These are phyloP conservation scores for Pyricularia grisea DNA, from an alignment of 2,329 filamentous ascomycete genomes.

Conservation along the genomic window DNA sequence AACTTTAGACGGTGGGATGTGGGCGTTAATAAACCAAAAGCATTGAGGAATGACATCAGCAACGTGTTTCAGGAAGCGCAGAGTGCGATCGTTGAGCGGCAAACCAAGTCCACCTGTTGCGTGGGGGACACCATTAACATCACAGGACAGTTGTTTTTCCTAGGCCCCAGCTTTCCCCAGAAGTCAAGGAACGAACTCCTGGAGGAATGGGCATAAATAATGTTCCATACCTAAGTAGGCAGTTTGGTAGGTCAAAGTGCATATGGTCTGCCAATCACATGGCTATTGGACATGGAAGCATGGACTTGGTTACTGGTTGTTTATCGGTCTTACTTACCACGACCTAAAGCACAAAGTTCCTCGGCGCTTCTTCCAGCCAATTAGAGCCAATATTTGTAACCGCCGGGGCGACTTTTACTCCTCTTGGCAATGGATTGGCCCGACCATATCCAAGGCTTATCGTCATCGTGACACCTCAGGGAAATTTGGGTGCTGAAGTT, in stretches of 20 bases:
- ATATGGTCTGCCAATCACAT: neutral
- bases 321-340: neutral
- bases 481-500: neutral
- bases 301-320: neutral
- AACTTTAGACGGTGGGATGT: conserved; percentile 2
- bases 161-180: neutral
- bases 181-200: neutral
- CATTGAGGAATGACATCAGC: neutral
- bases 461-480: neutral
- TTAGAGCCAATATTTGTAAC: neutral
- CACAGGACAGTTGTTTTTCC: neutral
- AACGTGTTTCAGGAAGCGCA: neutral
- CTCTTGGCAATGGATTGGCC: neutral
- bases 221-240: neutral
- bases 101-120: neutral
- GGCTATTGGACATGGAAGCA: neutral
- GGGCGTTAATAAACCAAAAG: conserved; percentile 2
- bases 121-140: neutral
- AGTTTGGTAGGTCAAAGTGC: neutral
- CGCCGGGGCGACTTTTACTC: neutral
- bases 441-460: neutral
- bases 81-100: neutral
- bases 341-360: neutral
- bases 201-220: neutral
- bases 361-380: neutral